These are phyloP conservation scores for Hygrophoropsis aurantiaca DNA, from an alignment of 768 basidiomycete species.

Conservation along the genomic window DNA sequence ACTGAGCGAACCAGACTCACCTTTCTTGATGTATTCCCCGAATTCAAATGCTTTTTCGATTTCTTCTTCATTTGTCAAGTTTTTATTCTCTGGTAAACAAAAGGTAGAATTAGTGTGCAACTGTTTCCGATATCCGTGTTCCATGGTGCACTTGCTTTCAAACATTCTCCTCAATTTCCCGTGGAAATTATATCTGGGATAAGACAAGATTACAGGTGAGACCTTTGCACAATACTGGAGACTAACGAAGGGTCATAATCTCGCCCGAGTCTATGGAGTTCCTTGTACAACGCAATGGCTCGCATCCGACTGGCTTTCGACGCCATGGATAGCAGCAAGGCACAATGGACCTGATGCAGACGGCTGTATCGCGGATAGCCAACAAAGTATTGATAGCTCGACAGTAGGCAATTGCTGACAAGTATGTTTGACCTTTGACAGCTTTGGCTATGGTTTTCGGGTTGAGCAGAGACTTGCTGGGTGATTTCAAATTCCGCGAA, in stretches of 20 bases:
- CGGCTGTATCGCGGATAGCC: no score
- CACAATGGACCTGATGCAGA: no score
- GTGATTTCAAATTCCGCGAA: no score
- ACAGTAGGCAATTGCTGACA: no score
- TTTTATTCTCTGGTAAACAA: slow-evolving; percentile 55
- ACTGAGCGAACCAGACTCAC: slow-evolving; percentile 35
- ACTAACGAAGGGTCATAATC: slow-evolving; percentile 83
- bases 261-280: slow-evolving; percentile 74
- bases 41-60: slow-evolving; percentile 75
- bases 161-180: slow-evolving; percentile 68
- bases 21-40: slow-evolving; percentile 85
- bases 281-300: slow-evolving; percentile 76
- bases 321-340: slow-evolving; percentile 37
- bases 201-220: slow-evolving; percentile 7
- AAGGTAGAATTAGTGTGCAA: no score
- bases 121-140: no score
- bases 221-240: not conserved
- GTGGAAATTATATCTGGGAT: slow-evolving; percentile 72
- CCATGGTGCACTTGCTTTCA: slow-evolving; percentile 53
- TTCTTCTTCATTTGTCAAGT: slow-evolving; percentile 63
- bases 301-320: slow-evolving; percentile 55
- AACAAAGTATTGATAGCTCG: no score
- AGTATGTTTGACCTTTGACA: no score
- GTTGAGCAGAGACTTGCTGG: no score
- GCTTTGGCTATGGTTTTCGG: no score